phyloP scores from a whole-genome alignment of 2,329 filamentous ascomycete genomes.

The Aplosporella prunicola region DNA sequence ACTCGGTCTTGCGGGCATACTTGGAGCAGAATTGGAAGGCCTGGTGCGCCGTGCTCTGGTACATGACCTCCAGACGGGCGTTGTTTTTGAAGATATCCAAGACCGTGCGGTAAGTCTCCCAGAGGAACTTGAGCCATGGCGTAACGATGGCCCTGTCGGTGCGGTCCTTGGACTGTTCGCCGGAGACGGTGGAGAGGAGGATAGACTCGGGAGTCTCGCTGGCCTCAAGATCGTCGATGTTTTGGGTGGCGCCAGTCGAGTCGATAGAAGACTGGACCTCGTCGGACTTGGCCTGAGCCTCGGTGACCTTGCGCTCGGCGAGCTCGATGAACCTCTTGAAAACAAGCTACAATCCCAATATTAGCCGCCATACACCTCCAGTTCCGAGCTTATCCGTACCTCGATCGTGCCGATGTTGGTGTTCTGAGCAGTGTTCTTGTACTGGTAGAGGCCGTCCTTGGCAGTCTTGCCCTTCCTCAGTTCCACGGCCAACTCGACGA shows the following conservation, averaged over 20 bases:
- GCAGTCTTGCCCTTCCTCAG: conserved; percentile 96
- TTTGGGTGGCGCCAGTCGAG: conserved; percentile 59
- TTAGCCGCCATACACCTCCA: conserved; percentile 5
- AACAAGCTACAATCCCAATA: conserved; percentile 47
- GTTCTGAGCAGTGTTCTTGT: conserved; percentile 99
- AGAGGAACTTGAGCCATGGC: conserved; percentile 98
- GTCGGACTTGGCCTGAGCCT: conserved; percentile 91
- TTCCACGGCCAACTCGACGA: conserved; percentile 94
- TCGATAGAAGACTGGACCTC: conserved; percentile 85
- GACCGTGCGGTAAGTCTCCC: conserved; percentile 98
- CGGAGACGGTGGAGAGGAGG: conserved; percentile 91
- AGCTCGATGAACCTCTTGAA: conserved; percentile 97
- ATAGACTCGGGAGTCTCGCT: conserved; percentile 98
- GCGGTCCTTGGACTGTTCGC: conserved; percentile 92
- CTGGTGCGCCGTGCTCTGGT: conserved; percentile 95
- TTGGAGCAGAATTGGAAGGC: conserved; percentile 98
- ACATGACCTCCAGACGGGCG: conserved; percentile 91
- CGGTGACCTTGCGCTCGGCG: conserved; percentile 90
- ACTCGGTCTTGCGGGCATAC: conserved; percentile 98
- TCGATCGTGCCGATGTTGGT: conserved; percentile 97
- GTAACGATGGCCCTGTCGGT: conserved; percentile 98
- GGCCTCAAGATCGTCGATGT: conserved; percentile 90
- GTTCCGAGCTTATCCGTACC: conserved; percentile 38
- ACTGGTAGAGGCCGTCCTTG: conserved; percentile 98
- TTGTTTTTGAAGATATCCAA: conserved; percentile 99